phyloP scores from a whole-genome alignment of 2,329 filamentous ascomycete genomes.

The Pseudopyrenochaeta lycopersici region DNA sequence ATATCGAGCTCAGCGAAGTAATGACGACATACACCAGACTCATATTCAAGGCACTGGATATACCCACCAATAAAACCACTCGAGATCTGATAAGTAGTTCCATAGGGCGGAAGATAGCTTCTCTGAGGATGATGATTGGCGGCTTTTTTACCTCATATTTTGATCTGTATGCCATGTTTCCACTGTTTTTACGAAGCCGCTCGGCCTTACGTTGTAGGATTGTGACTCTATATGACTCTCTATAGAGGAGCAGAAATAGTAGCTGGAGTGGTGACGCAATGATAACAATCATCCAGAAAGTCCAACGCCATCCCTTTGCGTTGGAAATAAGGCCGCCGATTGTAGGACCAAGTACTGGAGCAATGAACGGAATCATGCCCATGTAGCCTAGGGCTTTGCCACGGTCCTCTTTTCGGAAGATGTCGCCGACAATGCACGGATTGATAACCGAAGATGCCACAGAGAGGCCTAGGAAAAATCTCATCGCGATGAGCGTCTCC shows the following conservation, averaged over 20 bases:
- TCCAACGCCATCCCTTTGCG: conserved; percentile 61
- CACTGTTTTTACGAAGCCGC: conserved; percentile 15
- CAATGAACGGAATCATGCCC: conserved; percentile 64
- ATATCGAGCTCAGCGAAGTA: conserved; percentile 53
- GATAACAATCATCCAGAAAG: conserved; percentile 59
- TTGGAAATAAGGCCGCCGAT: conserved; percentile 63
- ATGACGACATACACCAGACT: conserved; percentile 54
- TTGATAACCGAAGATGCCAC: conserved; percentile 64
- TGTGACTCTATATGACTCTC: conserved; percentile 67
- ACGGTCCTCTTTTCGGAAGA: conserved; percentile 65
- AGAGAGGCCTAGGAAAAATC: conserved; percentile 52
- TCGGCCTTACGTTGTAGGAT: conserved; percentile 53
- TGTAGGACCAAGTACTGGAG: conserved; percentile 64
- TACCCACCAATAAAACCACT: conserved; percentile 61
- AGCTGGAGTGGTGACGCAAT: conserved; percentile 59
- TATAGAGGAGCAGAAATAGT: conserved; percentile 59
- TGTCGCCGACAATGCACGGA: conserved; percentile 69
- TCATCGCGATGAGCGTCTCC: conserved; percentile 47
- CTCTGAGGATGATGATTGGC: conserved; percentile 30
- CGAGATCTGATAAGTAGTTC: conserved; percentile 55
- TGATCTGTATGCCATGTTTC: not conserved
- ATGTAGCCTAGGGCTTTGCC: conserved; percentile 65
- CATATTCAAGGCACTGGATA: conserved; percentile 52
- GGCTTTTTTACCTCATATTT: conserved; percentile 9
- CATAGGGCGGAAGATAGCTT: conserved; percentile 48